A percentile compares a stretch with the other conserved stretches of the same genome.
These are phyloP conservation scores for Stagonosporopsis cucurbitacearum DNA, from an alignment of 2,329 filamentous ascomycete genomes.

Conservation along the genomic window DNA sequence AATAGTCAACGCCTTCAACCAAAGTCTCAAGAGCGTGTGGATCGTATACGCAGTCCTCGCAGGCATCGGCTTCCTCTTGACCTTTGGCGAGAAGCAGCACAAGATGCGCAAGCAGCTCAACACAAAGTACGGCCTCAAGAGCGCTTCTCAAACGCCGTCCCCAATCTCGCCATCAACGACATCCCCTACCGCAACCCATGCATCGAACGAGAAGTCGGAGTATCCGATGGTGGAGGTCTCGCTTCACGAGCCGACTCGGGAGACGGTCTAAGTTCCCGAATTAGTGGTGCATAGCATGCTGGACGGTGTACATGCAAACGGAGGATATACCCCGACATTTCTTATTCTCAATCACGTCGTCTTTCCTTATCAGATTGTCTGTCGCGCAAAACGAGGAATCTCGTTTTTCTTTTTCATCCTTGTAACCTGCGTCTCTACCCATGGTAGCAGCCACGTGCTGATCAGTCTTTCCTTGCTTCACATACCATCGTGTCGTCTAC, in stretches of 20 bases:
- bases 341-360: background rate
- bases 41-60: constrained; percentile 44
- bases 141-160: constrained; percentile 18
- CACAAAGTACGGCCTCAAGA: constrained; percentile 50
- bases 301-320: background rate
- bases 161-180: background rate
- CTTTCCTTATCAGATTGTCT: background rate
- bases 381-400: background rate
- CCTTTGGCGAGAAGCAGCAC: constrained; percentile 47
- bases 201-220: background rate
- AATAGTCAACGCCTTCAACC: constrained; percentile 45
- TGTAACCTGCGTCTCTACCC: constrained; percentile 2
- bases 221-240: constrained; percentile 8
- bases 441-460: constrained; percentile 17
- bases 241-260: background rate
- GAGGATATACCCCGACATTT: constrained; percentile 7
- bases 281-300: background rate
- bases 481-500: background rate
- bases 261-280: background rate
- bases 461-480: background rate
- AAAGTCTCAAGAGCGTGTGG: constrained; percentile 50
- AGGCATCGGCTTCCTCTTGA: constrained; percentile 42
- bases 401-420: background rate
- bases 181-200: background rate
- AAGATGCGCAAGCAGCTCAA: constrained; percentile 49